Conservation (phyloP, 2,329 filamentous ascomycete species). For the Stagonosporopsis cucurbitacearum region DNA sequence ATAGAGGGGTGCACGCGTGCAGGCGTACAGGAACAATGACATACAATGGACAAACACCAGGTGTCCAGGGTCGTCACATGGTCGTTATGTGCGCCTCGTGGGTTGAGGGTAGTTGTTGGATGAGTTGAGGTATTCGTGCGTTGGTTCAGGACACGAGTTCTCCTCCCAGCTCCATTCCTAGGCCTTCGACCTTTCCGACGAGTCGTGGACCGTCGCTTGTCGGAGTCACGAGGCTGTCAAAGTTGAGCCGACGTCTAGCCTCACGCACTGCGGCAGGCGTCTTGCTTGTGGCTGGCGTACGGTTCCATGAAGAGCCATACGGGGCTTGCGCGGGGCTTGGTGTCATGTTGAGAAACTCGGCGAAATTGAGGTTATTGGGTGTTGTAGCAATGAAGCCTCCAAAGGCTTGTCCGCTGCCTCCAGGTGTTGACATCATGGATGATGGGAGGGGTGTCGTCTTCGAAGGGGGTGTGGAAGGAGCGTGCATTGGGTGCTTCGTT, state of each 20-base stretch:
- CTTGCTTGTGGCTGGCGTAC: constrained; percentile 65
- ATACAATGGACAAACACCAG: constrained; percentile 2
- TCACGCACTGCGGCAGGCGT: constrained; percentile 74
- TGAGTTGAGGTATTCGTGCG: background rate
- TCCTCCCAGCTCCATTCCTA: constrained; percentile 71
- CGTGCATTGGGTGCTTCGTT: constrained; percentile 55
- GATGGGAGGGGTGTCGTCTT: constrained; percentile 70
- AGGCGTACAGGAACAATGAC: constrained; percentile 4
- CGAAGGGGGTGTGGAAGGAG: constrained; percentile 62
- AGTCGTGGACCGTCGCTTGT: constrained; percentile 54
- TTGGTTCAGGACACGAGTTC: constrained; percentile 61
- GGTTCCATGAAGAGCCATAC: constrained; percentile 68
- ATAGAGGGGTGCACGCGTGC: constrained; percentile 2
- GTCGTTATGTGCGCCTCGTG: constrained; percentile 3
- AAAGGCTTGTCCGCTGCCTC: constrained; percentile 64
- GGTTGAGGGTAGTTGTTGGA: constrained; percentile 5
- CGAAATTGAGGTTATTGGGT: constrained; percentile 86
- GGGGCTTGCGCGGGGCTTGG: constrained; percentile 82
- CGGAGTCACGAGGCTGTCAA: constrained; percentile 74
- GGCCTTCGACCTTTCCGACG: constrained; percentile 57
- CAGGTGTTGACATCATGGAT: constrained; percentile 89
- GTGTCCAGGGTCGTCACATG: constrained; percentile 15
- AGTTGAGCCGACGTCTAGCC: constrained; percentile 78
- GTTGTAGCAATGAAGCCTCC: constrained; percentile 76
- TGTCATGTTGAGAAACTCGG: constrained; percentile 97